Evolutionary conservation across 2,329 filamentous ascomycete genomes (phyloP).

Genomic region (Alternaria triticimaculans): DNA sequence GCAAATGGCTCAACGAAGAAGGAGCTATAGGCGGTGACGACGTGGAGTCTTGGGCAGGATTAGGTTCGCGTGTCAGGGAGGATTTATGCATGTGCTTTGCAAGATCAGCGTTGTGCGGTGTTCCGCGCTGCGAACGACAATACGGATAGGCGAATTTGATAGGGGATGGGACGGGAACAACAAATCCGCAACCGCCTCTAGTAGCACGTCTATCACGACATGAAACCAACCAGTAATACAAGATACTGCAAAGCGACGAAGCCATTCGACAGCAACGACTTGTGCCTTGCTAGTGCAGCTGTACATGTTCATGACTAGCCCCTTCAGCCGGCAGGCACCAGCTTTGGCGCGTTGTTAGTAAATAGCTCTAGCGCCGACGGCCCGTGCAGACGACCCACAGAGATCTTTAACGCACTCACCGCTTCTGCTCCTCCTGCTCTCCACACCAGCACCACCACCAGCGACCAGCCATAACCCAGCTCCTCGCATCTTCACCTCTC

Average conservation of each 20-base stretch:
- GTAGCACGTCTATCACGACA: not conserved
- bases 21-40: conserved; percentile 18
- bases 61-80: not conserved
- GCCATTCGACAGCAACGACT: not conserved
- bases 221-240: not conserved
- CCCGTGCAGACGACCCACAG: conserved; percentile 33
- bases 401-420: conserved; percentile 36
- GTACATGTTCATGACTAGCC: not conserved
- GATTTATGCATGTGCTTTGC: not conserved
- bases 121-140: not conserved
- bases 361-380: conserved; percentile 28
- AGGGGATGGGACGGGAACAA: not conserved
- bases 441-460: conserved; percentile 41
- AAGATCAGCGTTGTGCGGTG: not conserved
- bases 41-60: not conserved
- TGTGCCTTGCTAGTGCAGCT: not conserved
- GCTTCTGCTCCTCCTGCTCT: conserved; percentile 38
- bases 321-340: not conserved
- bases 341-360: conserved; percentile 26
- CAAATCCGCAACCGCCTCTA: not conserved
- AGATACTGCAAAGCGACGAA: not conserved
- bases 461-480: conserved; percentile 36
- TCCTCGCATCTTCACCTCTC: conserved; percentile 41
- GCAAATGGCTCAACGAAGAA: conserved; percentile 43
- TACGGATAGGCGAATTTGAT: not conserved